Percentiles rank a stretch among this genome's conserved stretches.
phyloP scores from a whole-genome alignment of 768 basidiomycete species.

The Suillus decipiens region DNA sequence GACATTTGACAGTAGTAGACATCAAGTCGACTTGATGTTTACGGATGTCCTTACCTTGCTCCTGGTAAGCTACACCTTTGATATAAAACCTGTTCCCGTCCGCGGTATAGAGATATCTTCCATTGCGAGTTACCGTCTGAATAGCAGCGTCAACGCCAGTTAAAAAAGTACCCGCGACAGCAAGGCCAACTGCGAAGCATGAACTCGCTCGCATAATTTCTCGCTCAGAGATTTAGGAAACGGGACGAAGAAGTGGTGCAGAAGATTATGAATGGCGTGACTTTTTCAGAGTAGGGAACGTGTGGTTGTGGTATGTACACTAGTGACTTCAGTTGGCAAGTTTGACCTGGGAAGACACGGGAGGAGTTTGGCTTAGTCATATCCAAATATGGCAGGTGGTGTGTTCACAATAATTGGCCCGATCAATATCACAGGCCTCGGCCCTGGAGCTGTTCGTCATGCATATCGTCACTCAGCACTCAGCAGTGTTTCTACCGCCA shows the following conservation, averaged over 20 bases:
- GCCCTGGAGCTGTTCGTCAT: too few relatives aligned
- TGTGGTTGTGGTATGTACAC: constrained; percentile 1
- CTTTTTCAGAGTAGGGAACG: constrained; percentile 10
- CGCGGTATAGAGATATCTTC: constrained; percentile 79
- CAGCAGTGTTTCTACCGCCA: too few relatives aligned
- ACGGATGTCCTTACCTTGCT: constrained; percentile 55
- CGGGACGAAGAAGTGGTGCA: background rate
- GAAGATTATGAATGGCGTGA: background rate
- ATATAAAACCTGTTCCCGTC: constrained; percentile 83
- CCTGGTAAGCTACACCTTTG: constrained; percentile 85
- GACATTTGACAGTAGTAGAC: background rate
- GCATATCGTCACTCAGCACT: too few relatives aligned
- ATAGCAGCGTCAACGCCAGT: constrained; percentile 73
- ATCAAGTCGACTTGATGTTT: constrained; percentile 1
- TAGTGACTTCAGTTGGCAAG: background rate
- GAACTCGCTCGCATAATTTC: constrained; percentile 28
- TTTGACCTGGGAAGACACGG: background rate
- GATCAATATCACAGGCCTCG: too few relatives aligned
- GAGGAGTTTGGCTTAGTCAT: background rate
- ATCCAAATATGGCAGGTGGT: too few relatives aligned
- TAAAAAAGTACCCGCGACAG: constrained; percentile 43
- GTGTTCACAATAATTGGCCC: too few relatives aligned
- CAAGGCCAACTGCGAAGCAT: constrained; percentile 29
- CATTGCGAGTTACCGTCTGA: constrained; percentile 64
- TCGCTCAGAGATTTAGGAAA: constrained; percentile 12